These are phyloP conservation scores for Coemansia sp. DNA, from an alignment of 192 early-diverging fungal genomes.

Conservation along the genomic window DNA sequence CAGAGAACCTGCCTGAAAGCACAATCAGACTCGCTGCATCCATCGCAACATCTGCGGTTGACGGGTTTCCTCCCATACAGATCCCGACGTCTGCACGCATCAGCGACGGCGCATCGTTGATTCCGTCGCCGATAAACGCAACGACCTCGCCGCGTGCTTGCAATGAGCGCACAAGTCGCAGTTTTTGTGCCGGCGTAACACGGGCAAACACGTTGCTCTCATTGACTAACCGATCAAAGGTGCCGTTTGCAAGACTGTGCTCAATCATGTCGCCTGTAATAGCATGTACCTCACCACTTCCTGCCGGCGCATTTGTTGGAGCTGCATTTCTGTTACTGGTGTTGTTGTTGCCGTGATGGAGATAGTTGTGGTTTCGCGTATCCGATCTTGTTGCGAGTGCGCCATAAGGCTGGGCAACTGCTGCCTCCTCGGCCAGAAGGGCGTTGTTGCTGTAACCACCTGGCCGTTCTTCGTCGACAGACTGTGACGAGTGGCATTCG, in stretches of 20 bases:
- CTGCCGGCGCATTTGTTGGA: neutral
- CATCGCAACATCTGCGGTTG: constrained; percentile 64
- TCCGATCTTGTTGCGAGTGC: neutral
- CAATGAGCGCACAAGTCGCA: constrained; percentile 40
- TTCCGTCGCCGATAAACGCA: constrained; percentile 75
- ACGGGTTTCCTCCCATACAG: constrained; percentile 72
- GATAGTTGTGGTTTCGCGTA: neutral
- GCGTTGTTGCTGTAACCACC: neutral
- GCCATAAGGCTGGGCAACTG: constrained; percentile 8
- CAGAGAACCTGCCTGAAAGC: constrained; percentile 33
- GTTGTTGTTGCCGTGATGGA: neutral
- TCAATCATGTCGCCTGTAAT: constrained; percentile 50
- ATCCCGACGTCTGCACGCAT: constrained; percentile 83
- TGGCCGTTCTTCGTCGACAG: neutral
- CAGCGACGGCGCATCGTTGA: constrained; percentile 87
- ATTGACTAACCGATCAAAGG: constrained; percentile 37
- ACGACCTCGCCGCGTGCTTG: constrained; percentile 47
- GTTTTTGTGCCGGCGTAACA: constrained; percentile 39
- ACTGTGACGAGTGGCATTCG: constrained; percentile 17
- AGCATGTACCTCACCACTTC: constrained; percentile 27
- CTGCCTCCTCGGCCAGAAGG: neutral
- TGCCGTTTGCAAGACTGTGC: constrained; percentile 20
- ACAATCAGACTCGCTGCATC: constrained; percentile 44
- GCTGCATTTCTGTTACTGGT: neutral
- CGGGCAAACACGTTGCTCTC: constrained; percentile 51